Percentiles rank a stretch among this genome's conserved stretches.
phyloP scores from a whole-genome alignment of 176 grass and related monocot species.

The Musa beccarii region DNA sequence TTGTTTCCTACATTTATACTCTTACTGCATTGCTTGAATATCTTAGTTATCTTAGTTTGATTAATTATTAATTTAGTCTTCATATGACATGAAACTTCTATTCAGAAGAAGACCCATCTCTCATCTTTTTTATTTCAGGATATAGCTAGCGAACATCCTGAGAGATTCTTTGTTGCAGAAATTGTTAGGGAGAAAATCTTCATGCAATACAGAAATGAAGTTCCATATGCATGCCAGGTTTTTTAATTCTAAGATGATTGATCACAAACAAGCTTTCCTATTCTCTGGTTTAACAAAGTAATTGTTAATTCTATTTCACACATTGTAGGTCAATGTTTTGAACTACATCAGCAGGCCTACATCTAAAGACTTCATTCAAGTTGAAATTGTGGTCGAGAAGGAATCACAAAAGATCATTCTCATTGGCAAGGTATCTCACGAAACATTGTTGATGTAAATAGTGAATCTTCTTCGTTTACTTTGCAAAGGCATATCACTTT shows the following conservation, averaged over 20 bases:
- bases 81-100: not conserved
- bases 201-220: constrained; percentile 80
- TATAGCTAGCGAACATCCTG: constrained; percentile 79
- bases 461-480: not conserved
- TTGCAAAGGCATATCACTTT: not conserved
- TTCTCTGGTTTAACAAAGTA: not conserved
- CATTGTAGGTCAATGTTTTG: constrained; percentile 60
- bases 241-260: constrained; percentile 7
- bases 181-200: constrained; percentile 97
- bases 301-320: constrained; percentile 8
- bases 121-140: constrained; percentile 43
- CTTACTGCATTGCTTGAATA: not conserved
- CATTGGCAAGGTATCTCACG: constrained; percentile 66
- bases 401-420: constrained; percentile 84
- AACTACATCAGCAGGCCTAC: constrained; percentile 74
- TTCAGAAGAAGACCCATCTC: not conserved
- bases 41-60: not conserved
- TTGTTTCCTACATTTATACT: not conserved
- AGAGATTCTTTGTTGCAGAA: constrained; percentile 88
- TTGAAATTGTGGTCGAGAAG: constrained; percentile 91
- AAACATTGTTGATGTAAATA: constrained; percentile 7
- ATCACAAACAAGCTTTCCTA: not conserved
- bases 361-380: constrained; percentile 94
- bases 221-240: constrained; percentile 92
- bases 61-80: not conserved